These are phyloP conservation scores for Carnegiea gigantea DNA, from an alignment of 179 eudicot species.

Conservation along the genomic window DNA sequence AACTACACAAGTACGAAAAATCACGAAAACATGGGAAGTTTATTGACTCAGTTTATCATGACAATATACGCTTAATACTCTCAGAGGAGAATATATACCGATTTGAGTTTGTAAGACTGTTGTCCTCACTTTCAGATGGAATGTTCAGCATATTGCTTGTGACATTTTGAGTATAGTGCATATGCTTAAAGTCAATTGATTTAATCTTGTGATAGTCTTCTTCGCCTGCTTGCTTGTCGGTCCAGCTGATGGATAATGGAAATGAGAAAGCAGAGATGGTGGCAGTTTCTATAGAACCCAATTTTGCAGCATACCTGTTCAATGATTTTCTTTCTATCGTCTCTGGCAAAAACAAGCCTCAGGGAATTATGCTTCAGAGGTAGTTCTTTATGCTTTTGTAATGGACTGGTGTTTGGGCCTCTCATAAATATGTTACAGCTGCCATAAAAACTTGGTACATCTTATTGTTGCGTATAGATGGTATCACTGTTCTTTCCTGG, in stretches of 20 bases:
- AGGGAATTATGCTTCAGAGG: slow-evolving; percentile 56
- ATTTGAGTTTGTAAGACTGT: slow-evolving; percentile 71
- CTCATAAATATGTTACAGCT: background rate
- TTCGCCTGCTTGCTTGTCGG: slow-evolving; percentile 52
- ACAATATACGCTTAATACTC: slow-evolving; percentile 81
- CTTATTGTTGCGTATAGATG: background rate
- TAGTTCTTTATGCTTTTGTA: slow-evolving; percentile 18
- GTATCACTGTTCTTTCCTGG: background rate
- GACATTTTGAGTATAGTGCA: background rate
- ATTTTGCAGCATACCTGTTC: slow-evolving; percentile 63
- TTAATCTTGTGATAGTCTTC: slow-evolving; percentile 50
- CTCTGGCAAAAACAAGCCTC: slow-evolving; percentile 47
- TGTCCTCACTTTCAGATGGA: background rate
- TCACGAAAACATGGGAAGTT: slow-evolving; percentile 62
- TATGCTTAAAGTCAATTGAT: slow-evolving; percentile 4
- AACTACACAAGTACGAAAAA: slow-evolving; percentile 78
- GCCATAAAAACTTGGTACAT: background rate
- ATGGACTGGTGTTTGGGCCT: background rate
- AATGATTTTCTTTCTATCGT: slow-evolving; percentile 51
- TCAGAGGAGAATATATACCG: slow-evolving; percentile 88
- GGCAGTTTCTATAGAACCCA: slow-evolving; percentile 68
- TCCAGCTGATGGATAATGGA: slow-evolving; percentile 84
- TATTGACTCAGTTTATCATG: slow-evolving; percentile 82
- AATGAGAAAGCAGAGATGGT: slow-evolving; percentile 77
- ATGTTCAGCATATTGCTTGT: slow-evolving; percentile 4